Evolutionary conservation across 441 rosid species (phyloP).

Genomic region (Aleurites moluccanus): DNA sequence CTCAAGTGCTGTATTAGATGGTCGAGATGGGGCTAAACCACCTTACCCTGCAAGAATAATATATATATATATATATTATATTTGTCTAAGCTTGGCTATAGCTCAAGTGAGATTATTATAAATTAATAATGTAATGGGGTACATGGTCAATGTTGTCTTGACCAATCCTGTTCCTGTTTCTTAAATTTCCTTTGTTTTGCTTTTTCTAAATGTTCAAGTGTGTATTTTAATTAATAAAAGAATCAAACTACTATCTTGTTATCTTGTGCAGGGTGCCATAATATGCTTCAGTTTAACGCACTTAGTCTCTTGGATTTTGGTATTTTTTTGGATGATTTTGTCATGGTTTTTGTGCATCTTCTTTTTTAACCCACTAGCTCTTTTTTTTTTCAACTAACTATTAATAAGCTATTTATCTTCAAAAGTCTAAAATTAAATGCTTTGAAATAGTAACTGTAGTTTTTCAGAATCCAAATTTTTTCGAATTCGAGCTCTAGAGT

Average conservation of each 20-base stretch:
- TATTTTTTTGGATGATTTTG: constrained; percentile 9
- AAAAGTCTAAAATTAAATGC: no score
- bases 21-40: neutral
- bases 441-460: no score
- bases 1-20: constrained; percentile 11
- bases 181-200: neutral
- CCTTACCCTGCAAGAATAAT: neutral
- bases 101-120: neutral
- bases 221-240: constrained; percentile 18
- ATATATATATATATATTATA: no score
- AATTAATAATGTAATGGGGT: constrained; percentile 4
- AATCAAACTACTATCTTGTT: neutral
- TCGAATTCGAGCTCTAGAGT: no score
- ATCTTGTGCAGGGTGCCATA: constrained; percentile 13
- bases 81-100: constrained; percentile 5
- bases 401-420: no score
- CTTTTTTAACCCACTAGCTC: neutral
- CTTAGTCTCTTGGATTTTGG: constrained; percentile 22
- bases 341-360: constrained; percentile 19
- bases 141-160: constrained; percentile 29
- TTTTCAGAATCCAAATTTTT: no score
- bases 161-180: constrained; percentile 2
- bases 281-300: constrained; percentile 9
- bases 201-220: neutral
- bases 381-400: neutral